phyloP scores from a whole-genome alignment of 2,329 filamentous ascomycete species.

The Parascedosporium putredinis region DNA sequence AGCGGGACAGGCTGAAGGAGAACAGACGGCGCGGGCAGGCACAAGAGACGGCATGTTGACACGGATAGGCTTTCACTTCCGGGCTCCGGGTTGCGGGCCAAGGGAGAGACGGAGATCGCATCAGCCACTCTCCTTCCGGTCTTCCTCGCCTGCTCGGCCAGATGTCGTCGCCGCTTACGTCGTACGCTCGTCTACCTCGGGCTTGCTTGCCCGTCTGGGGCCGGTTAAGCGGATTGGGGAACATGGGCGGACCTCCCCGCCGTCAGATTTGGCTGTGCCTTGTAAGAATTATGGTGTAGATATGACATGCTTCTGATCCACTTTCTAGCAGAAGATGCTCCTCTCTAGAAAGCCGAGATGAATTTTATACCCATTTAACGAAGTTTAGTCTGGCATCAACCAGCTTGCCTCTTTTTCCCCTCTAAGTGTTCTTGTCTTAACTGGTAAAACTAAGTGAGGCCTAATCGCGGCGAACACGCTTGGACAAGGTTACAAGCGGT shows the following conservation, averaged over 20 bases:
- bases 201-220: background rate
- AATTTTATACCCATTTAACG: conserved; percentile 2
- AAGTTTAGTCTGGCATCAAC: background rate
- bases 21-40: background rate
- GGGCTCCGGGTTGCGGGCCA: too few relatives aligned
- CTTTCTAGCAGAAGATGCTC: background rate
- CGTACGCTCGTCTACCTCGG: background rate
- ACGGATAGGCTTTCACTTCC: too few relatives aligned
- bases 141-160: too few relatives aligned
- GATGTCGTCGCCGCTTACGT: background rate
- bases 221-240: background rate
- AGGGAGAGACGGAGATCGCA: too few relatives aligned
- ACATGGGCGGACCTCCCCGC: too few relatives aligned
- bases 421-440: too few relatives aligned
- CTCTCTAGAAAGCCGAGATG: background rate
- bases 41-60: too few relatives aligned
- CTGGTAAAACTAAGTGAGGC: too few relatives aligned
- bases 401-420: too few relatives aligned
- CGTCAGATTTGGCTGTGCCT: background rate
- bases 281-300: conserved; percentile 3
- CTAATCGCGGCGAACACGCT: too few relatives aligned
- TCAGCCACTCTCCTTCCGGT: too few relatives aligned
- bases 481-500: too few relatives aligned
- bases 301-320: background rate
- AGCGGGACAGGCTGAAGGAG: background rate